A percentile compares a stretch with the other conserved stretches of the same genome.
Conservation (phyloP, 2,329 filamentous ascomycete genomes). For the Exophiala sideris region DNA sequence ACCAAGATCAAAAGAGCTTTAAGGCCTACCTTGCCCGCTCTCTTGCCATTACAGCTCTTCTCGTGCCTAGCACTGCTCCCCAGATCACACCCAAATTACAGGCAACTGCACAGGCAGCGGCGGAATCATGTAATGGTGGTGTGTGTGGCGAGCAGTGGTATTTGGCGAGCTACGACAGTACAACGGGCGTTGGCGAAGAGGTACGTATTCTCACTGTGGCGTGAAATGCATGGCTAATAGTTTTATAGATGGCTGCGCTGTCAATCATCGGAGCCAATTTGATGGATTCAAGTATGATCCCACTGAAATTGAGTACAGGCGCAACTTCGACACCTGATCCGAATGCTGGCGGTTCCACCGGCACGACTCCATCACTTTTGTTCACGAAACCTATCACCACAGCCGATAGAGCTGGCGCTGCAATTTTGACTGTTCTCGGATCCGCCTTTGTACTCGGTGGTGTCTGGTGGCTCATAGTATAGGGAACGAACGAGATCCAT, state of each 20-base stretch:
- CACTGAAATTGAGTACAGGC: conserved; percentile 54
- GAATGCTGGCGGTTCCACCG: conserved; percentile 31
- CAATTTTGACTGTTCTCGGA: conserved; percentile 36
- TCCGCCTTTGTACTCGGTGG: conserved; percentile 24
- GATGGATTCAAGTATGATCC: conserved; percentile 44
- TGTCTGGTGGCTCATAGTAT: conserved; percentile 21
- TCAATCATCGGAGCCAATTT: conserved; percentile 61
- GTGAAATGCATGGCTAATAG: background rate
- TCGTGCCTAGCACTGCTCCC: conserved; percentile 55
- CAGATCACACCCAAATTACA: conserved; percentile 51
- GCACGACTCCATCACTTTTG: conserved; percentile 8
- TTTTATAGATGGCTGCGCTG: conserved; percentile 57
- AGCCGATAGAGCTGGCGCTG: conserved; percentile 40
- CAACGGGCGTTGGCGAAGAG: conserved; percentile 38
- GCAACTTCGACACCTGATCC: conserved; percentile 50
- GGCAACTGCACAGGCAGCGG: conserved; percentile 53
- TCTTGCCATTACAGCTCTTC: conserved; percentile 54
- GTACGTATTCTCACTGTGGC: conserved; percentile 28
- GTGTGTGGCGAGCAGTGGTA: conserved; percentile 44
- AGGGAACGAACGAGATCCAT: background rate
- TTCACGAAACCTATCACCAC: conserved; percentile 28
- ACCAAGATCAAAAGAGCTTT: conserved; percentile 62
- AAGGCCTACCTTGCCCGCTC: conserved; percentile 64
- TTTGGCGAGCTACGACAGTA: conserved; percentile 35
- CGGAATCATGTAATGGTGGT: conserved; percentile 51